Conservation (phyloP, 306 rosid genomes). For the Rosa multiflora region DNA sequence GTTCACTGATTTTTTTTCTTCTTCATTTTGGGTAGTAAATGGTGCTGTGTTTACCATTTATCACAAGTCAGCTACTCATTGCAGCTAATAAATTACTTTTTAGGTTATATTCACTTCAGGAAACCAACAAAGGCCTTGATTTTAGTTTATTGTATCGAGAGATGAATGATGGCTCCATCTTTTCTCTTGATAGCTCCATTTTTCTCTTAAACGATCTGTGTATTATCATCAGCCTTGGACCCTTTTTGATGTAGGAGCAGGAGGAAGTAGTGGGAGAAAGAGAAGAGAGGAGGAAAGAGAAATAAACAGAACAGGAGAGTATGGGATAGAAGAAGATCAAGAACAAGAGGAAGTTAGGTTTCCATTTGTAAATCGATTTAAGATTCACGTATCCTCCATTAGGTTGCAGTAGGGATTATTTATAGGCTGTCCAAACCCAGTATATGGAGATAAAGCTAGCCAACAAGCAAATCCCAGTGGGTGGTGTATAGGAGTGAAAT, state of each 20-base stretch:
- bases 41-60: not conserved
- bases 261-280: constrained; percentile 6
- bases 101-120: not conserved
- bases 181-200: constrained; percentile 12
- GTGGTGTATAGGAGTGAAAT: not conserved
- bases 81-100: not conserved
- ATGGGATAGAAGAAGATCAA: constrained; percentile 4
- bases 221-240: not conserved
- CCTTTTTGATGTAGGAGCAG: constrained; percentile 17
- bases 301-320: constrained; percentile 3
- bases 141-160: not conserved
- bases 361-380: not conserved
- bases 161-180: not conserved
- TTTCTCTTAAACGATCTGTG: not conserved
- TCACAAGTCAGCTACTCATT: not conserved
- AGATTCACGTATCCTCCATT: not conserved
- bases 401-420: not conserved
- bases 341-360: not conserved
- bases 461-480: not conserved
- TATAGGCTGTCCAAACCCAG: not conserved
- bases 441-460: not conserved
- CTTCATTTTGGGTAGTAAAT: not conserved
- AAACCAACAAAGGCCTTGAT: not conserved
- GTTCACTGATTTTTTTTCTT: not conserved
- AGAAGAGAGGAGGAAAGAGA: constrained; percentile 1